Evolutionary conservation across 345 rosid species (phyloP).

Genomic region (Eucalyptus polyanthemos): DNA sequence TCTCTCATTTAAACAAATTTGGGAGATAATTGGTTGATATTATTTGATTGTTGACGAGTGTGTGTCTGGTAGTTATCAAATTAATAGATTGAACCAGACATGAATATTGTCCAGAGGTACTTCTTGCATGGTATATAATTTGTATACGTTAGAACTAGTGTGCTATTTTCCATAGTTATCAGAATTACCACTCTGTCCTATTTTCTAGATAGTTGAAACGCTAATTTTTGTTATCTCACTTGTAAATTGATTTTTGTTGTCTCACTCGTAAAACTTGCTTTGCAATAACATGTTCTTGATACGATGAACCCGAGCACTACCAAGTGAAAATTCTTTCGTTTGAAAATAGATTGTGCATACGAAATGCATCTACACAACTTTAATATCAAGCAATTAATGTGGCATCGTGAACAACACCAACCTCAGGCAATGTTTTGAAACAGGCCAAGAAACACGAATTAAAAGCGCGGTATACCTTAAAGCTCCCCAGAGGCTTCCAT

Average conservation of each 20-base stretch:
- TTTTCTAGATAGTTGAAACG: background rate
- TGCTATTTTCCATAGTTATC: background rate
- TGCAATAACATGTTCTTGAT: background rate
- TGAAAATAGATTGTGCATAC: background rate
- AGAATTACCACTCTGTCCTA: background rate
- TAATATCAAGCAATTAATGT: background rate
- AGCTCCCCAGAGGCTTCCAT: too few relatives aligned
- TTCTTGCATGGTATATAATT: background rate
- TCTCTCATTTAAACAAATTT: background rate
- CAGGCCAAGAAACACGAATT: too few relatives aligned
- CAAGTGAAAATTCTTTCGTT: background rate
- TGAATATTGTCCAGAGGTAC: background rate
- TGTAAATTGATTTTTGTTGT: too few relatives aligned
- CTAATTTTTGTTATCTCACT: background rate
- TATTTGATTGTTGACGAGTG: background rate
- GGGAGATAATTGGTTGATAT: background rate
- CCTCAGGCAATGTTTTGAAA: too few relatives aligned
- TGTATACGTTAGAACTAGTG: background rate
- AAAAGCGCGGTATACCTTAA: too few relatives aligned
- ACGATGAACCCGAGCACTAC: background rate
- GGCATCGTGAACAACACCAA: background rate
- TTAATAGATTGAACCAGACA: background rate
- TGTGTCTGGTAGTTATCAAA: background rate
- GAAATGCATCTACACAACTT: background rate
- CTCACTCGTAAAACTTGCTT: background rate